Conservation (phyloP, 345 rosid genomes). For the Physaria fendleri region DNA sequence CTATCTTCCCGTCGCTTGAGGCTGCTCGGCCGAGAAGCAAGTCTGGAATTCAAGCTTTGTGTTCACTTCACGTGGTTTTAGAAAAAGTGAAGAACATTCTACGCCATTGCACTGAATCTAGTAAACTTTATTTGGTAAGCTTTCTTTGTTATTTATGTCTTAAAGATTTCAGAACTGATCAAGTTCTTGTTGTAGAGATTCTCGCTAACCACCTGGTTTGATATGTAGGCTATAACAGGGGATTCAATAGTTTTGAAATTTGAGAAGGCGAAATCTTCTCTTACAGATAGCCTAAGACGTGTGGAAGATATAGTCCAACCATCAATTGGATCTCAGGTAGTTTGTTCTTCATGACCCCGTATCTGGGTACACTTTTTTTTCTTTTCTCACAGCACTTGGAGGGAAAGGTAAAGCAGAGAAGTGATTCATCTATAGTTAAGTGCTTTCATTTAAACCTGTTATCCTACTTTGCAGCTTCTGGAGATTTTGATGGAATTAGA, state of each 20-base stretch:
- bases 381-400: not conserved
- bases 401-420: not conserved
- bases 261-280: conserved; percentile 69
- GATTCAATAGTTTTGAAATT: conserved; percentile 86
- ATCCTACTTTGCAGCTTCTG: conserved; percentile 46
- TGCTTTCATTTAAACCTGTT: not conserved
- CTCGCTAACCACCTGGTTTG: conserved; percentile 1
- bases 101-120: conserved; percentile 75
- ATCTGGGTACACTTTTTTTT: conserved; percentile 4
- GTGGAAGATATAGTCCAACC: conserved; percentile 85
- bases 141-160: not conserved
- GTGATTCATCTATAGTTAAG: not conserved
- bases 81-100: conserved; percentile 76
- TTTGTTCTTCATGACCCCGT: not conserved
- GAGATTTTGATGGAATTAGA: conserved; percentile 72
- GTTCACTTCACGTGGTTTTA: conserved; percentile 82
- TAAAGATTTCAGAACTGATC: not conserved
- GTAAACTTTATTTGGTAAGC: conserved; percentile 84
- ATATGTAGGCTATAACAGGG: conserved; percentile 83
- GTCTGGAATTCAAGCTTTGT: conserved; percentile 91
- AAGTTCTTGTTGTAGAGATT: not conserved
- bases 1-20: conserved; percentile 82
- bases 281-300: conserved; percentile 71
- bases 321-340: conserved; percentile 84
- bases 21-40: conserved; percentile 92